Evolutionary conservation across 306 rosid genomes (phyloP).

Genomic region (Cucurbita maxima): DNA sequence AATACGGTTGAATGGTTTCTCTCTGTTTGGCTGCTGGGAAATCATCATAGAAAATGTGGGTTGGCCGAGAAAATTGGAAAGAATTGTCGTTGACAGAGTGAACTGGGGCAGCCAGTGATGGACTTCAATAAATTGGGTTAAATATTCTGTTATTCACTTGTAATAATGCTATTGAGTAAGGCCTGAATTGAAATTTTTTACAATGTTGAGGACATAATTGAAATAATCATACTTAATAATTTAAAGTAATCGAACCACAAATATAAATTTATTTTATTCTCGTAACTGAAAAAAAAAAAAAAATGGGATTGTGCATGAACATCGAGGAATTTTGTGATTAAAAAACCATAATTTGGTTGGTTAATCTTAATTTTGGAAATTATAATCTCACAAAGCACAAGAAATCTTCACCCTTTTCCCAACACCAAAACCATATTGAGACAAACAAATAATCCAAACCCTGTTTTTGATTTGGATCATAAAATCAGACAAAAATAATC

Average conservation of each 20-base stretch:
- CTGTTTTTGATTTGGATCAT: not conserved
- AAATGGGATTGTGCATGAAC: not conserved
- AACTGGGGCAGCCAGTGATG: too few relatives aligned
- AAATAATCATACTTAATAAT: too few relatives aligned
- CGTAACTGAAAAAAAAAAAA: too few relatives aligned
- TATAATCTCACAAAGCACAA: constrained; percentile 39
- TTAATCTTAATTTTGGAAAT: constrained; percentile 11
- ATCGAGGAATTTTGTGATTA: not conserved
- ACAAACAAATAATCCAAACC: not conserved
- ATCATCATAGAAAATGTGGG: too few relatives aligned
- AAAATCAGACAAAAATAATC: not conserved
- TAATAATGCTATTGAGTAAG: not conserved
- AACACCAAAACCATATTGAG: not conserved
- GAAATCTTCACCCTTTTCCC: constrained; percentile 24
- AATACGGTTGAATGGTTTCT: too few relatives aligned
- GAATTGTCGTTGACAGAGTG: too few relatives aligned
- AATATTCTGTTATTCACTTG: not conserved
- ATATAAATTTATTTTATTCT: too few relatives aligned
- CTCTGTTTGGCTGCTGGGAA: too few relatives aligned
- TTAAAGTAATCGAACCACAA: too few relatives aligned
- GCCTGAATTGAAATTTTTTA: too few relatives aligned
- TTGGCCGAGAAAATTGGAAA: too few relatives aligned
- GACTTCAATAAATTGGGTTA: too few relatives aligned
- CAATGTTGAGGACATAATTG: not conserved
- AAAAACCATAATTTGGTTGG: not conserved